A percentile compares a stretch with the other conserved stretches of the same genome.
phyloP scores from a whole-genome alignment of 163 green algal species.

The Scenedesmus sp. region DNA sequence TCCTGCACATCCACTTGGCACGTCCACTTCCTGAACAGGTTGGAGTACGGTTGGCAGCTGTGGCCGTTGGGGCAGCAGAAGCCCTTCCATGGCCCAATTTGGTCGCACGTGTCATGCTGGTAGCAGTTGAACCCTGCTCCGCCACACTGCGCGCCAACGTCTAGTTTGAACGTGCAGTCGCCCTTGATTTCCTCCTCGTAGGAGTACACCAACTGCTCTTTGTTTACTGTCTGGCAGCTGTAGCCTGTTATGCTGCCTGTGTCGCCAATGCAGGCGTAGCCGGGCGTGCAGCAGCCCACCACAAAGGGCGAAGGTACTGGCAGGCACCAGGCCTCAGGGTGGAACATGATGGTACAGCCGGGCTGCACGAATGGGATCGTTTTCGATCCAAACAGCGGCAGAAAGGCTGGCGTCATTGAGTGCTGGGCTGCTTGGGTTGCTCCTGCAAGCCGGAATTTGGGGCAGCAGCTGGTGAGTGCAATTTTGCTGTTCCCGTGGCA shows the following conservation, averaged over 20 bases:
- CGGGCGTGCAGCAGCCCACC: constrained; percentile 47
- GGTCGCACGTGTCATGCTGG: constrained; percentile 38
- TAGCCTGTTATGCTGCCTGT: not conserved
- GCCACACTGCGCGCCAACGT: constrained; percentile 45
- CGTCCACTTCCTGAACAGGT: constrained; percentile 38
- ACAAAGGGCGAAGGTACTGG: constrained; percentile 49
- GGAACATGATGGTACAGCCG: constrained; percentile 49
- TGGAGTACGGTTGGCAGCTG: constrained; percentile 34
- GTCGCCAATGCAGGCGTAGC: constrained; percentile 29
- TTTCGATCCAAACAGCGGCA: constrained; percentile 35
- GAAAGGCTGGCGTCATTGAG: not conserved
- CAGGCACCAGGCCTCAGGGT: constrained; percentile 13
- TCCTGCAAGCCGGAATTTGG: constrained; percentile 9
- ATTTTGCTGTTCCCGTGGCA: not conserved
- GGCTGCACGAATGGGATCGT: constrained; percentile 44
- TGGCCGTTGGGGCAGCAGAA: constrained; percentile 57
- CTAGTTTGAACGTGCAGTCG: not conserved
- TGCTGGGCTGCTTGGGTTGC: not conserved
- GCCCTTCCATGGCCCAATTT: constrained; percentile 45
- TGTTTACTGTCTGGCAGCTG: constrained; percentile 7
- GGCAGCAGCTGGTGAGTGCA: not conserved
- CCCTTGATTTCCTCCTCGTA: constrained; percentile 25
- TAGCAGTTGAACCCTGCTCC: constrained; percentile 46
- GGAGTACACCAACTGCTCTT: constrained; percentile 8
- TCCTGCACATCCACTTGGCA: constrained; percentile 44